phyloP scores from a whole-genome alignment of 176 grass and related monocot species.

The Triticum monococcum region DNA sequence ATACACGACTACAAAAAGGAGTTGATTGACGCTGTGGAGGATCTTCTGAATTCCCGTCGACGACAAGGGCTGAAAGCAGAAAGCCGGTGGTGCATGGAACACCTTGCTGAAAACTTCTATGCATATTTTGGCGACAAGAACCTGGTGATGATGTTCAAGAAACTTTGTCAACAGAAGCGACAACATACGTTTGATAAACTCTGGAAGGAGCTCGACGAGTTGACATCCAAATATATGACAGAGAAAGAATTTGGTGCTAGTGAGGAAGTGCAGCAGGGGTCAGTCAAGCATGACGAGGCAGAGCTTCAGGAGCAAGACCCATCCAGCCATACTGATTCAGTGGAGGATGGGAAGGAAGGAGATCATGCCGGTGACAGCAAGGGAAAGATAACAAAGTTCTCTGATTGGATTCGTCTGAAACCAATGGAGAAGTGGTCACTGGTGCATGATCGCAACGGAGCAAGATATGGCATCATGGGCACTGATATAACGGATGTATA shows the following conservation, averaged over 20 bases:
- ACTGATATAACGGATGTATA: background rate
- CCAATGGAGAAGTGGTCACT: constrained; percentile 8
- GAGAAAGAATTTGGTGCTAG: background rate
- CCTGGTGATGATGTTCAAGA: background rate
- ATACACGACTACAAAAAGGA: constrained; percentile 20
- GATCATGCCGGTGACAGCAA: background rate
- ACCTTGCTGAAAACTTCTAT: constrained; percentile 16
- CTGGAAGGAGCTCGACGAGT: constrained; percentile 15
- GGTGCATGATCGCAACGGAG: background rate
- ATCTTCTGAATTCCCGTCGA: background rate
- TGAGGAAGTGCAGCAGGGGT: background rate
- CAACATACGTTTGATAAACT: constrained; percentile 3
- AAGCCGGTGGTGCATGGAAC: background rate
- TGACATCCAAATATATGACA: background rate
- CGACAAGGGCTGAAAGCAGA: background rate
- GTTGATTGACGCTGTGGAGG: background rate
- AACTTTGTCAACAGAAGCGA: background rate
- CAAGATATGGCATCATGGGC: constrained; percentile 13
- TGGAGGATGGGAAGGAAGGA: background rate
- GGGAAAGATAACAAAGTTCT: background rate
- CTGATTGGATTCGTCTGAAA: background rate
- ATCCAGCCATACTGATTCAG: background rate
- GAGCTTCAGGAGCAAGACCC: constrained; percentile 1
- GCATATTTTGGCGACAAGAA: constrained; percentile 10
- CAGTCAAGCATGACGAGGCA: background rate